These are phyloP conservation scores for Hordeum pubiflorum DNA, from an alignment of 202 grass and related monocot species.

Conservation along the genomic window DNA sequence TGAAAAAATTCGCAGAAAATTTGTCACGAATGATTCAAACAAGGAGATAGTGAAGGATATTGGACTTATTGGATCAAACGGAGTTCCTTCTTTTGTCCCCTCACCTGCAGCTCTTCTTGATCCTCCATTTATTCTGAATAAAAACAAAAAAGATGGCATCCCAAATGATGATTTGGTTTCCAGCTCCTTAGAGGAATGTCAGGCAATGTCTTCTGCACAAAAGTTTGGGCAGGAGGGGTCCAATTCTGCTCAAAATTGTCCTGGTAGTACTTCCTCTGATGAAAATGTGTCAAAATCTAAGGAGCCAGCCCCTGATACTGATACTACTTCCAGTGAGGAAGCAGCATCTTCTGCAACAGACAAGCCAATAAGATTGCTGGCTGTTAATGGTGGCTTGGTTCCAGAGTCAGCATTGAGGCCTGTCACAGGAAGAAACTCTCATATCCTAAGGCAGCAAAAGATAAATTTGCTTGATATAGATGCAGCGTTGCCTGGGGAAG, in stretches of 20 bases:
- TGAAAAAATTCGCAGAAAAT: constrained; percentile 63
- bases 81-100: constrained; percentile 69
- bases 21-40: constrained; percentile 64
- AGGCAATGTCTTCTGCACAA: constrained; percentile 17
- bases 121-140: constrained; percentile 36
- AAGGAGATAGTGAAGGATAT: constrained; percentile 73
- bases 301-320: background rate
- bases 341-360: constrained; percentile 35
- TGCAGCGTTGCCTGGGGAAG: constrained; percentile 67
- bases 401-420: constrained; percentile 65
- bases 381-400: constrained; percentile 49
- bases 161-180: constrained; percentile 34
- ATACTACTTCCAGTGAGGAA: constrained; percentile 34
- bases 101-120: constrained; percentile 54
- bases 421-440: constrained; percentile 60
- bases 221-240: constrained; percentile 23
- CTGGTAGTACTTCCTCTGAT: constrained; percentile 23
- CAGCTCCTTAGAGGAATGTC: constrained; percentile 30
- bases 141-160: constrained; percentile 35
- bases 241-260: constrained; percentile 33
- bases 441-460: constrained; percentile 71
- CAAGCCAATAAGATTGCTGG: constrained; percentile 40
- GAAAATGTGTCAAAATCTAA: constrained; percentile 42
- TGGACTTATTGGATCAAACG: constrained; percentile 70
- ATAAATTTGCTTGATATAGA: constrained; percentile 88